Evolutionary conservation across 306 rosid genomes (phyloP).

Genomic region (Medicago ruthenica): DNA sequence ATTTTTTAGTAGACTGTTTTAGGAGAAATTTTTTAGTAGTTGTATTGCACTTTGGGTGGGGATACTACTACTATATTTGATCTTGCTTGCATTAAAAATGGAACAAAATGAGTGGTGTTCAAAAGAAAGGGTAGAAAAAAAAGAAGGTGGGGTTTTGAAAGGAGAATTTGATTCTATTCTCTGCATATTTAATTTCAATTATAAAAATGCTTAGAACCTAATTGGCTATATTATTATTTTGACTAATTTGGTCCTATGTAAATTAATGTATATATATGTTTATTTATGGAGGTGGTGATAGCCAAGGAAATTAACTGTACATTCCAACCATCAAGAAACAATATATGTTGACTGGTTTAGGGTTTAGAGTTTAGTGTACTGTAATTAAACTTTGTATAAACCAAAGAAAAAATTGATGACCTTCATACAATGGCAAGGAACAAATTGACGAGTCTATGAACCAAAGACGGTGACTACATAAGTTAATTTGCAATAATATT

Average conservation of each 20-base stretch:
- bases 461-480: conserved; percentile 23
- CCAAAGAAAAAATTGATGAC: not conserved
- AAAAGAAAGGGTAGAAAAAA: not conserved
- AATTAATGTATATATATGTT: too few relatives aligned
- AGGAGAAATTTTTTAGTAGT: not conserved
- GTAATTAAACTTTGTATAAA: conserved; percentile 3
- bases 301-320: too few relatives aligned
- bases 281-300: too few relatives aligned
- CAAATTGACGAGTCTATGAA: conserved; percentile 14
- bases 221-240: not conserved
- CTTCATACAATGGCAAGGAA: not conserved
- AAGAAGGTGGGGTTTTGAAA: conserved; percentile 9
- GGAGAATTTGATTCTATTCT: conserved; percentile 41
- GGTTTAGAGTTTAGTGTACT: conserved; percentile 14
- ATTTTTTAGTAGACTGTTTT: not conserved
- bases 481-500: conserved; percentile 7
- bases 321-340: too few relatives aligned
- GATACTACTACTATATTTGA: conserved; percentile 17
- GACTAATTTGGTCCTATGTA: conserved; percentile 6
- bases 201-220: not conserved
- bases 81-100: conserved; percentile 28
- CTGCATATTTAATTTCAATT: not conserved
- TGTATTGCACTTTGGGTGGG: conserved; percentile 23
- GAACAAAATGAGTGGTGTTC: conserved; percentile 31
- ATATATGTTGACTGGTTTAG: not conserved